Evolutionary conservation across 805 yeast species (phyloP).

Genomic region (Wickerhamiella hasegawae): DNA sequence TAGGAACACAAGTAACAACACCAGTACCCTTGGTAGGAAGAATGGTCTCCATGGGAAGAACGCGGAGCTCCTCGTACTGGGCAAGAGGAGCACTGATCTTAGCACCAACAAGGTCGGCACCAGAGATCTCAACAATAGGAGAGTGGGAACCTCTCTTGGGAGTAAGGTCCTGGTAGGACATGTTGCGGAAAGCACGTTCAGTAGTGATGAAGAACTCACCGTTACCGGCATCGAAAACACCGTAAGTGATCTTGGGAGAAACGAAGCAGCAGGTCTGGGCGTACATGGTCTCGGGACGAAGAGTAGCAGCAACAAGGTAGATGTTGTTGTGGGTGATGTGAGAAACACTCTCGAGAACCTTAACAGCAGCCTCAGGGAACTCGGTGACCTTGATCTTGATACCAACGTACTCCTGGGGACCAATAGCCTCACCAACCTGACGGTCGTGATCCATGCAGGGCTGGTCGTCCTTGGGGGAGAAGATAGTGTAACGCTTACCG

Average conservation of each 20-base stretch:
- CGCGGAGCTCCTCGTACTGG: conserved; percentile 48
- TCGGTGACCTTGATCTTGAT: conserved; percentile 45
- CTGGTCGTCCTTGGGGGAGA: conserved; percentile 96
- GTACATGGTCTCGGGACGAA: conserved; percentile 97
- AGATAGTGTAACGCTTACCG: conserved; percentile 95
- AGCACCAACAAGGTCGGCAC: conserved; percentile 69
- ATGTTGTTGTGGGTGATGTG: conserved; percentile 40
- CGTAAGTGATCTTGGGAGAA: conserved; percentile 84
- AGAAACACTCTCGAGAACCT: conserved; percentile 24
- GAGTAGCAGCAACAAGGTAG: conserved; percentile 85
- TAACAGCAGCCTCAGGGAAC: conserved; percentile 34
- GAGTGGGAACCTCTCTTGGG: conserved; percentile 70
- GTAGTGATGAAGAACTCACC: conserved; percentile 69
- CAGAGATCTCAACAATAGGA: conserved; percentile 44
- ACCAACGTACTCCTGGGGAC: conserved; percentile 92
- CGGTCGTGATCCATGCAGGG: conserved; percentile 99
- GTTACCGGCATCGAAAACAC: conserved; percentile 73
- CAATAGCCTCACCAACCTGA: conserved; percentile 90
- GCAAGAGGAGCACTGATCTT: conserved; percentile 77
- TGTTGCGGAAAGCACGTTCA: conserved; percentile 90
- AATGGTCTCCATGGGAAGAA: conserved; percentile 95
- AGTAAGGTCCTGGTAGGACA: conserved; percentile 87
- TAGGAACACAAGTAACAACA: conserved; percentile 96
- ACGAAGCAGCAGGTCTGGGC: conserved; percentile 98
- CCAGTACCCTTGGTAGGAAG: conserved; percentile 95